phyloP scores from a whole-genome alignment of 768 basidiomycete species.

The Tulasnella sp. region DNA sequence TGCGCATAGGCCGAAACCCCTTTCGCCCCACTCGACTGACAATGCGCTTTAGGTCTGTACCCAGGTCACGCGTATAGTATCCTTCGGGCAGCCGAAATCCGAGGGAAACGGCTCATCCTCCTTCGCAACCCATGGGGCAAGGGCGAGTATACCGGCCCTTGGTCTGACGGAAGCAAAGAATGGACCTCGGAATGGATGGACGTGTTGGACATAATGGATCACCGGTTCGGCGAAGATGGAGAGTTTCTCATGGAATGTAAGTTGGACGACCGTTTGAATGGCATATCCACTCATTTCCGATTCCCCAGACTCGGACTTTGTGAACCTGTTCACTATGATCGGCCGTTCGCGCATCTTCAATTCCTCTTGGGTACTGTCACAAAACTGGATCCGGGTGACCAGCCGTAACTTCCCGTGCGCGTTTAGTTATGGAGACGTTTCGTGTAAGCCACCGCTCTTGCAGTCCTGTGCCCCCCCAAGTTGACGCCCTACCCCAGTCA shows the following conservation, averaged over 20 bases:
- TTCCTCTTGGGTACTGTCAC: conserved; percentile 36
- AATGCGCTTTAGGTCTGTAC: too few species aligned
- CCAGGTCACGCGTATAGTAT: conserved; percentile 37
- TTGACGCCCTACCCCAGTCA: conserved; percentile 27
- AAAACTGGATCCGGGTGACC: conserved; percentile 37
- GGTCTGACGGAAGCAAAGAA: conserved; percentile 13
- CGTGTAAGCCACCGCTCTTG: conserved; percentile 30
- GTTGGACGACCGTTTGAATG: background rate
- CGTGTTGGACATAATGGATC: conserved; percentile 8
- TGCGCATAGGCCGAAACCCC: too few species aligned
- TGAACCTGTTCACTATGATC: conserved; percentile 32
- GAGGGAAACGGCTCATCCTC: conserved; percentile 38
- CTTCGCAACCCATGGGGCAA: conserved; percentile 43
- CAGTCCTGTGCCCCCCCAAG: background rate
- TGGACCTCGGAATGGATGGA: conserved; percentile 15
- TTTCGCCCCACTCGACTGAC: too few species aligned
- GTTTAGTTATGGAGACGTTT: conserved; percentile 44
- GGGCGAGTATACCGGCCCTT: conserved; percentile 11
- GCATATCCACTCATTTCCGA: background rate
- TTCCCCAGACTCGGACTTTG: conserved; percentile 19
- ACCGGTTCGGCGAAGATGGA: conserved; percentile 14
- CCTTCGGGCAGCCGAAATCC: conserved; percentile 33
- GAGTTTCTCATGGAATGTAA: conserved; percentile 16
- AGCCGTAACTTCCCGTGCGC: conserved; percentile 34
- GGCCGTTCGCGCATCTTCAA: conserved; percentile 39